These are phyloP conservation scores for Gracilariopsis chorda DNA, from an alignment of 23 red algal genomes.

Conservation along the genomic window DNA sequence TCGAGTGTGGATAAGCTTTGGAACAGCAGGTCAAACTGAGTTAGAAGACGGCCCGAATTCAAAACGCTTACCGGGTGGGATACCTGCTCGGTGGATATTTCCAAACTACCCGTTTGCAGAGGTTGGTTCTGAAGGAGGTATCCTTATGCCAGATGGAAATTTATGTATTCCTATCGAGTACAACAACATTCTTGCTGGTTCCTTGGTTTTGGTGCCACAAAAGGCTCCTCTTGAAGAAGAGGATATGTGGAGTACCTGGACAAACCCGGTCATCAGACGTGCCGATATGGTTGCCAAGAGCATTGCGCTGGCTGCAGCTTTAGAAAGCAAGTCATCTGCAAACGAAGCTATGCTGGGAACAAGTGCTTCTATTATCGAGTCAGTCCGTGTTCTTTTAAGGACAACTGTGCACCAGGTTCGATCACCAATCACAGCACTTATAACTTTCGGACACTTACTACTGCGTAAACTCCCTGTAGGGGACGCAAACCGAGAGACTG, in stretches of 20 bases:
- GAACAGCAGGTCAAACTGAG: constrained; percentile 10
- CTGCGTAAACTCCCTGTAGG: constrained; percentile 64
- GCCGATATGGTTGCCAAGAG: constrained; percentile 42
- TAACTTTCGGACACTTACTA: constrained; percentile 70
- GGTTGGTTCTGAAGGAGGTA: constrained; percentile 1
- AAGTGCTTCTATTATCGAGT: neutral
- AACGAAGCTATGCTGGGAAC: neutral
- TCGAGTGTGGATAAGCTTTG: constrained; percentile 50
- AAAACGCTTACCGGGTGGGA: constrained; percentile 64
- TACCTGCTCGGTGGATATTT: constrained; percentile 70
- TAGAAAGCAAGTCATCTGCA: constrained; percentile 44
- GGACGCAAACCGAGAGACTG: constrained; percentile 56
- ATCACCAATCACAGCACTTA: constrained; percentile 63
- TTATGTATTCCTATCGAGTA: constrained; percentile 74
- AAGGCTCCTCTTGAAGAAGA: neutral
- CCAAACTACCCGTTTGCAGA: constrained; percentile 81
- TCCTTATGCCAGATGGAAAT: constrained; percentile 66
- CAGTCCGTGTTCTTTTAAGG: constrained; percentile 44
- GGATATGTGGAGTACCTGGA: neutral
- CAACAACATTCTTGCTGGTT: constrained; percentile 59
- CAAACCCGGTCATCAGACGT: neutral
- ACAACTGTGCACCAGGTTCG: constrained; percentile 79
- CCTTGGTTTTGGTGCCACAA: constrained; percentile 41
- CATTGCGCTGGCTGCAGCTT: constrained; percentile 52
- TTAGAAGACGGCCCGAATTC: neutral